phyloP scores from a whole-genome alignment of 371 early-diverging fungal genomes.

The Smittium mucronatum region DNA sequence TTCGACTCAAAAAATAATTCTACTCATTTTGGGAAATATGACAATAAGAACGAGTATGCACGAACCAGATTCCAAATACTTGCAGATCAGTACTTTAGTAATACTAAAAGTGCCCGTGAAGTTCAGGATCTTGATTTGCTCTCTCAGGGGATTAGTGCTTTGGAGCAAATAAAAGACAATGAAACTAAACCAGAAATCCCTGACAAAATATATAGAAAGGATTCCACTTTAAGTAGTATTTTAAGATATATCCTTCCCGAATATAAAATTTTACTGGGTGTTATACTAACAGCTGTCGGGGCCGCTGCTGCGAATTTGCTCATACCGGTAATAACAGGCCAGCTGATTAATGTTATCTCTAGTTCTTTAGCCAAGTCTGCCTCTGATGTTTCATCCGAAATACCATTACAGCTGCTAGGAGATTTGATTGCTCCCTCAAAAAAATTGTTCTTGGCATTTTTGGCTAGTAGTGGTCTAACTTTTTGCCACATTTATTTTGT shows the following conservation, averaged over 20 bases:
- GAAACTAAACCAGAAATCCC: too few relatives aligned
- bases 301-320: slow-evolving; percentile 52
- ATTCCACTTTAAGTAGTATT: slow-evolving; percentile 4
- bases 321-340: slow-evolving; percentile 58
- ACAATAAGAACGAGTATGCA: too few relatives aligned
- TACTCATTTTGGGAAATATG: too few relatives aligned
- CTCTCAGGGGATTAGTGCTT: too few relatives aligned
- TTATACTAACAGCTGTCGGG: slow-evolving; percentile 44
- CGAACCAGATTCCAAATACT: neutral
- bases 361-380: slow-evolving; percentile 17
- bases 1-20: neutral
- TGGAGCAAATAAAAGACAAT: neutral
- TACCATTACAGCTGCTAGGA: slow-evolving; percentile 15
- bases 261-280: slow-evolving; percentile 36
- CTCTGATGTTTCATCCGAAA: slow-evolving; percentile 14
- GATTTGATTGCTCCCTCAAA: slow-evolving; percentile 30
- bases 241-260: slow-evolving; percentile 40
- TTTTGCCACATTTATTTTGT: slow-evolving; percentile 60
- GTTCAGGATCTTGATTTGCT: neutral
- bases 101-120: neutral
- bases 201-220: neutral
- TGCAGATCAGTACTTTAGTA: neutral
- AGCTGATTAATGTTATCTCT: slow-evolving; percentile 53
- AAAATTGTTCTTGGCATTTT: slow-evolving; percentile 40
- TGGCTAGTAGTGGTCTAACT: slow-evolving; percentile 52